Conservation (phyloP, 1,284 basidiomycete genomes). For the Calocybe gambosa region DNA sequence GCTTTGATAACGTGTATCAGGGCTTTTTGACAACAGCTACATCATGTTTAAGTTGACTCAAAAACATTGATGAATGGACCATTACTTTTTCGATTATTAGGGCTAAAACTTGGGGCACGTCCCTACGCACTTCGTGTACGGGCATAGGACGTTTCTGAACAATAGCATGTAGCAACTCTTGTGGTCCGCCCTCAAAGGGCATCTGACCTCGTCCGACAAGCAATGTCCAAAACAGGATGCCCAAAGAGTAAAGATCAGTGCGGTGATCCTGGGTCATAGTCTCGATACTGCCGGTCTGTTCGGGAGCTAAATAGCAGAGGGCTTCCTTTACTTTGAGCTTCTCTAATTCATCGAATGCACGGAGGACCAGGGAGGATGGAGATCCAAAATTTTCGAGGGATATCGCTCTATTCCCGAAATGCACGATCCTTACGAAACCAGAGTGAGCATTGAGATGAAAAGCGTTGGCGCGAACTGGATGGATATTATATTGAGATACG, state of each 20-base stretch:
- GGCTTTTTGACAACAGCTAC: constrained; percentile 57
- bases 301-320: constrained; percentile 65
- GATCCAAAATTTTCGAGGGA: constrained; percentile 66
- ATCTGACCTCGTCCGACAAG: constrained; percentile 62
- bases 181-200: constrained; percentile 65
- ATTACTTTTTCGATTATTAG: constrained; percentile 60
- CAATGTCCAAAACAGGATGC: constrained; percentile 64
- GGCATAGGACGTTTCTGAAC: constrained; percentile 67
- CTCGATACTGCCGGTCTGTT: constrained; percentile 67
- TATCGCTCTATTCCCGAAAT: constrained; percentile 71
- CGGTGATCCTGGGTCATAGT: constrained; percentile 63
- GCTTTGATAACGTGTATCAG: constrained; percentile 62
- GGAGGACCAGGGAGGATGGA: constrained; percentile 58
- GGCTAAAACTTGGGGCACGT: constrained; percentile 65
- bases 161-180: constrained; percentile 62
- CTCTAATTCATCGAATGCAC: constrained; percentile 52
- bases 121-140: constrained; percentile 66
- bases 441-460: constrained; percentile 67
- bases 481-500: neutral
- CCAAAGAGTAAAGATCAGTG: constrained; percentile 66
- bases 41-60: constrained; percentile 3
- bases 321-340: constrained; percentile 68
- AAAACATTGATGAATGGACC: neutral
- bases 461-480: constrained; percentile 65
- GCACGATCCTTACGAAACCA: constrained; percentile 60